Evolutionary conservation across 768 basidiomycete genomes (phyloP).

Genomic region (Inosperma sp.): DNA sequence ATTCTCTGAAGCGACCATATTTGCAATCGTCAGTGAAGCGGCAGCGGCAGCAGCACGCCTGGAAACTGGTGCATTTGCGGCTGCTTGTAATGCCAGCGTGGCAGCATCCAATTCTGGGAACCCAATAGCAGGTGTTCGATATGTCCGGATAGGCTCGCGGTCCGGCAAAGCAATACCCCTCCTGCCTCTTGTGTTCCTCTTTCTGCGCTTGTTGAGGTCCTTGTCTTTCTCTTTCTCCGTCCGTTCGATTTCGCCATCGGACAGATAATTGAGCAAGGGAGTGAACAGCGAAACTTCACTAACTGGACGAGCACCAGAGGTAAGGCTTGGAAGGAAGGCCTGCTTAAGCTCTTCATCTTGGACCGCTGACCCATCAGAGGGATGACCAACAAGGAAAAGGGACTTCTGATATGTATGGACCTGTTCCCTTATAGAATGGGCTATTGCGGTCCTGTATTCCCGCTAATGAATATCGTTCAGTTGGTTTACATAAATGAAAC

Average conservation of each 20-base stretch:
- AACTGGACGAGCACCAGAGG: slow-evolving; percentile 63
- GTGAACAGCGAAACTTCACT: slow-evolving; percentile 80
- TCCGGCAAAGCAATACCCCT: slow-evolving; percentile 84
- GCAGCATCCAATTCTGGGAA: slow-evolving; percentile 77
- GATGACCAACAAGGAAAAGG: slow-evolving; percentile 84
- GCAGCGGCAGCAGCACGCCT: slow-evolving; percentile 84
- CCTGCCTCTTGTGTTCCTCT: slow-evolving; percentile 77
- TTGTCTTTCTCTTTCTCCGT: slow-evolving; percentile 93
- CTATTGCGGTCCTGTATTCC: slow-evolving; percentile 80
- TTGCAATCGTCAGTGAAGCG: slow-evolving; percentile 79
- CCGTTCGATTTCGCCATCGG: slow-evolving; percentile 82
- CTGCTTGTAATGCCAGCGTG: slow-evolving; percentile 59
- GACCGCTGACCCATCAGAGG: slow-evolving; percentile 70
- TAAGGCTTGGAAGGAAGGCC: slow-evolving; percentile 82
- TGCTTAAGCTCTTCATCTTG: slow-evolving; percentile 89
- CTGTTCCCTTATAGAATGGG: slow-evolving; percentile 95
- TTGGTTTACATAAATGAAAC: slow-evolving; percentile 24
- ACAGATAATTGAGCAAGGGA: slow-evolving; percentile 84
- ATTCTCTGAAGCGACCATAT: slow-evolving; percentile 90
- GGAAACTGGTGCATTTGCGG: slow-evolving; percentile 63
- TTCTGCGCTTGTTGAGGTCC: slow-evolving; percentile 79
- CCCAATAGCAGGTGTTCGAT: slow-evolving; percentile 82
- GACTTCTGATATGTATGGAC: slow-evolving; percentile 89
- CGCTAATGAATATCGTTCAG: neutral
- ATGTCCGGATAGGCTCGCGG: slow-evolving; percentile 87